Base-by-base conservation (phyloP, 768 basidiomycete species). In the Tricholomella constricta region DNA sequence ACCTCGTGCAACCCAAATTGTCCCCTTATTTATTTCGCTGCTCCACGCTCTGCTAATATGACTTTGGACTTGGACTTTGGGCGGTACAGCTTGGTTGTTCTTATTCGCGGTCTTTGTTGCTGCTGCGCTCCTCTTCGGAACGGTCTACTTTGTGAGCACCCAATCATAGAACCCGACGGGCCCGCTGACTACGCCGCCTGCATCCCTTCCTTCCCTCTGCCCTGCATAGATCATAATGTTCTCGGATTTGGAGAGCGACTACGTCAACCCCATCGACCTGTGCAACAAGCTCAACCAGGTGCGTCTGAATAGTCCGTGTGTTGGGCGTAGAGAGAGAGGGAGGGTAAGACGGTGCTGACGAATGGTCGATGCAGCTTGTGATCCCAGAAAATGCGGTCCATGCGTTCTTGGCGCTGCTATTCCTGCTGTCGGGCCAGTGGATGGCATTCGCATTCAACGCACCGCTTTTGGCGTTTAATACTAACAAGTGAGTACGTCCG, bases 231-330 rank as follows among this genome's bases (percentile, higher is more conserved):
- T 99, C 65, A 98, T 99, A 79, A 98, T 98, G 96, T 98, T 98
- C 79, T 97, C 94, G 44, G 97, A 98, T 77, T 78, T 98, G 67
- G 96, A 98, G 75, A 96, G 93, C 79, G 94, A 97, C 81, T 98
- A 98, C 76, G 95, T 98, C 80, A 99, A 99, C 74, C 97, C 97
- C 46, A 98, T 99, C 83, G 97, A 99, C 72, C 85, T 98, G 26
- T 98, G 97, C 78, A 98, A 98, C 76, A 98, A 96, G 78, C 86
- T 98, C 64, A 98, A 98, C 69, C 90, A 93, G 73, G 96, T 96
- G 37, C 43, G 57, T 48, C 59, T 43, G 80, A 72, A 10, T 36
- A 23, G 14, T 35, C 22, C 38, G 27, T 12, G 3, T 12, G 4
- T n/a, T n/a, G n/a, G n/a, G n/a, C n/a, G n/a, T n/a, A n/a, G n/a